A percentile compares a stretch with the other conserved stretches of the same genome.
phyloP scores from a whole-genome alignment of 1,139 yeast species.

The Candida sanyaensis region DNA sequence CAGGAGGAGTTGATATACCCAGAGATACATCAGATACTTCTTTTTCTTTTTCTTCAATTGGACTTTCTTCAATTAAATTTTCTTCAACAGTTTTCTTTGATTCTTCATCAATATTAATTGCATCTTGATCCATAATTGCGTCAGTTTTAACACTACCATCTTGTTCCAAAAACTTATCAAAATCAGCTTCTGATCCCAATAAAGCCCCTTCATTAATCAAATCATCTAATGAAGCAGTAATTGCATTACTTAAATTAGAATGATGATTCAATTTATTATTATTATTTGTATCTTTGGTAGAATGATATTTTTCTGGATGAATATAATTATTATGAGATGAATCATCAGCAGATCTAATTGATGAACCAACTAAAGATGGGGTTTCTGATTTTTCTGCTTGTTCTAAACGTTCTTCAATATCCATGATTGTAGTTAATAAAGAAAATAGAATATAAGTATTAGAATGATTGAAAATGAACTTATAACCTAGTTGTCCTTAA shows the following conservation, averaged over 20 bases:
- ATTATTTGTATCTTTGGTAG: slow-evolving; percentile 15
- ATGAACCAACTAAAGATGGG: slow-evolving; percentile 61
- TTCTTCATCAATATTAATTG: slow-evolving; percentile 8
- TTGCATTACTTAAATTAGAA: slow-evolving; percentile 21
- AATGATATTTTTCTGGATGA: slow-evolving; percentile 45
- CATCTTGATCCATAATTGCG: slow-evolving; percentile 29
- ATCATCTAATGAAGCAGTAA: slow-evolving; percentile 55
- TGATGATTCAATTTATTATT: slow-evolving; percentile 1
- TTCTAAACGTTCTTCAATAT: slow-evolving; percentile 56
- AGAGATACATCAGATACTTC: neutral
- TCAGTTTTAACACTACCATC: slow-evolving; percentile 53
- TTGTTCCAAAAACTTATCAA: slow-evolving; percentile 52
- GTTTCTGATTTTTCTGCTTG: slow-evolving; percentile 48
- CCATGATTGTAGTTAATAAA: slow-evolving; percentile 31
- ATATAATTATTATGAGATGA: slow-evolving; percentile 48
- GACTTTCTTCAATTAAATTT: slow-evolving; percentile 16
- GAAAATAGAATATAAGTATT: too few species aligned
- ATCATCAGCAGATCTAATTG: slow-evolving; percentile 54
- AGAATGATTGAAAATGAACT: too few species aligned
- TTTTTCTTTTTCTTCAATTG: slow-evolving; percentile 2
- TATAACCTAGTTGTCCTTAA: neutral
- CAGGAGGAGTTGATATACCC: slow-evolving; percentile 1
- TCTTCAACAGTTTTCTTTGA: slow-evolving; percentile 14
- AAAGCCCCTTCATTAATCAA: slow-evolving; percentile 63
- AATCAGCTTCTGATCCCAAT: slow-evolving; percentile 56